These are phyloP conservation scores for Dioszegia hungarica DNA, from an alignment of 768 basidiomycete species.

Conservation along the genomic window DNA sequence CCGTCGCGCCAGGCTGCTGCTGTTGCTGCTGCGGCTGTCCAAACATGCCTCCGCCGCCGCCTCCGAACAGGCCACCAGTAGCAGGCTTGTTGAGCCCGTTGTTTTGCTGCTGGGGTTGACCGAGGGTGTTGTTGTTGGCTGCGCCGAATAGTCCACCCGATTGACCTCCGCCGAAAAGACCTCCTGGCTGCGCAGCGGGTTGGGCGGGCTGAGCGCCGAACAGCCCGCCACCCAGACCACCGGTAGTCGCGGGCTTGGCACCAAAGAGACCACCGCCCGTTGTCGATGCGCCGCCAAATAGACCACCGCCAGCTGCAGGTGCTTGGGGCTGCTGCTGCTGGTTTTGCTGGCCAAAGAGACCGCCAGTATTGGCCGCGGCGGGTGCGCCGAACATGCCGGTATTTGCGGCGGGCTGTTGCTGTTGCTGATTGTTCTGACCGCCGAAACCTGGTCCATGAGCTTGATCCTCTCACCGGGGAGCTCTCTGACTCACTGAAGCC, in stretches of 20 bases:
- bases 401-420: slow-evolving; percentile 15
- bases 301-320: slow-evolving; percentile 29
- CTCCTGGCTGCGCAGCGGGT: neutral
- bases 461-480: no score
- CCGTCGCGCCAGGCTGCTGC: slow-evolving; percentile 31
- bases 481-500: slow-evolving; percentile 26
- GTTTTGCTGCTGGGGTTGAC: slow-evolving; percentile 35
- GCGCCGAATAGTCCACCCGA: slow-evolving; percentile 23
- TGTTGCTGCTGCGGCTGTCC: slow-evolving; percentile 33
- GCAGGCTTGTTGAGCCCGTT: slow-evolving; percentile 33
- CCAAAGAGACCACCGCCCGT: slow-evolving; percentile 22
- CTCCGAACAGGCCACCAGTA: slow-evolving; percentile 32
- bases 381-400: slow-evolving; percentile 36
- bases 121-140: slow-evolving; percentile 40
- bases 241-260: slow-evolving; percentile 52
- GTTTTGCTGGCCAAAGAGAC: slow-evolving; percentile 40
- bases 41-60: slow-evolving; percentile 16
- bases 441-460: no score
- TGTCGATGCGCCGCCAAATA: slow-evolving; percentile 17
- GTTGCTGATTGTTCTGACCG: slow-evolving; percentile 27
- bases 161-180: slow-evolving; percentile 13
- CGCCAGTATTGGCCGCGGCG: slow-evolving; percentile 28
- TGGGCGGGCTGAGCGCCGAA: slow-evolving; percentile 15
- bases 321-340: slow-evolving; percentile 46
- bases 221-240: slow-evolving; percentile 48